Evolutionary conservation across 140 eudicot genomes (phyloP).

Genomic region (Ambrosia hybrid): DNA sequence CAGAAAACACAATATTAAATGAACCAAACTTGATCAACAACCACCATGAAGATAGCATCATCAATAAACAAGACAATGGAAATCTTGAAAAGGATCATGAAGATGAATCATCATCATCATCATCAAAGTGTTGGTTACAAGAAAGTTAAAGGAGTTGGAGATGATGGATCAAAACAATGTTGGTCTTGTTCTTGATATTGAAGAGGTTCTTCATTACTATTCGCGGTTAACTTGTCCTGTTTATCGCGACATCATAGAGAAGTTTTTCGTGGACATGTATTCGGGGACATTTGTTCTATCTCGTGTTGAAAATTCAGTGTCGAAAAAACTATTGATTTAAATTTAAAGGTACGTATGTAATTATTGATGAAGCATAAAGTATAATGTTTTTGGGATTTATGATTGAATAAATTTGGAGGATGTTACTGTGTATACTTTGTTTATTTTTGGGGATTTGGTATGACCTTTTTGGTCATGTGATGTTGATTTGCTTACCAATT

Average conservation of each 20-base stretch:
- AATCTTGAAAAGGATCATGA: constrained; percentile 2
- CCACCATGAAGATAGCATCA: not conserved
- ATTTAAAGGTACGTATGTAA: constrained; percentile 17
- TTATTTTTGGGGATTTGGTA: constrained; percentile 16
- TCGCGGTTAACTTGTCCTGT: constrained; percentile 61
- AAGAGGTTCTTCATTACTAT: constrained; percentile 62
- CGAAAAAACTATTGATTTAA: not conserved
- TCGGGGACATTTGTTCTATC: constrained; percentile 34
- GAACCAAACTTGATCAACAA: constrained; percentile 26
- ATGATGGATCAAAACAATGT: constrained; percentile 42
- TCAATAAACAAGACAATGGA: not conserved
- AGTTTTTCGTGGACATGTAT: constrained; percentile 51
- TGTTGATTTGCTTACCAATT: constrained; percentile 13
- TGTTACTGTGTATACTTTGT: not conserved
- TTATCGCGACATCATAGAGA: constrained; percentile 52
- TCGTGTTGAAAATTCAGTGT: constrained; percentile 15
- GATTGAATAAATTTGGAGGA: constrained; percentile 14
- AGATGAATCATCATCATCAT: constrained; percentile 11
- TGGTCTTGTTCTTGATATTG: constrained; percentile 53
- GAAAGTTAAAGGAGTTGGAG: constrained; percentile 54
- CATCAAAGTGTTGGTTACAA: constrained; percentile 34
- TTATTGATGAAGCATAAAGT: constrained; percentile 20
- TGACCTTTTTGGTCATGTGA: constrained; percentile 14
- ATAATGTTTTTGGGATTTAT: constrained; percentile 22
- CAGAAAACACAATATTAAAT: constrained; percentile 22